Percentiles rank a stretch among this genome's conserved stretches.
Evolutionary conservation across 1,284 basidiomycete genomes (phyloP).

Genomic region (Peniophora sp.): DNA sequence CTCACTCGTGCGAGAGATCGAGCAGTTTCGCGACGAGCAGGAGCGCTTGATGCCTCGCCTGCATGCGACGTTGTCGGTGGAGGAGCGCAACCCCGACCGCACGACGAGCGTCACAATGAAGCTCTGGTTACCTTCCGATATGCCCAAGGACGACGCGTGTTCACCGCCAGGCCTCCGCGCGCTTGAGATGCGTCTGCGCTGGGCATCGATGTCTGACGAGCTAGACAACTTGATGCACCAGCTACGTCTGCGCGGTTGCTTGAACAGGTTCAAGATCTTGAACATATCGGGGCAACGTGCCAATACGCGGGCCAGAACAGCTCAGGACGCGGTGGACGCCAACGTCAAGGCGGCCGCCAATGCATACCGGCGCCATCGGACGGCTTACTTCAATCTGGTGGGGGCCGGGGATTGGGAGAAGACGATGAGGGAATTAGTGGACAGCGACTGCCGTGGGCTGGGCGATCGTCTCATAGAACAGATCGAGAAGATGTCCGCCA

Average conservation of each 20-base stretch:
- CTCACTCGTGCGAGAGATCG: too few relatives aligned
- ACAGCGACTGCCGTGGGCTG: neutral
- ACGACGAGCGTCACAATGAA: too few relatives aligned
- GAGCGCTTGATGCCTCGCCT: too few relatives aligned
- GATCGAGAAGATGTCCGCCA: neutral
- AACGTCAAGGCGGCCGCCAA: neutral
- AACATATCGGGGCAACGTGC: slow-evolving; percentile 2
- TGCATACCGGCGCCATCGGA: neutral
- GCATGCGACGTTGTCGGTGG: too few relatives aligned
- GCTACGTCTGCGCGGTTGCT: neutral
- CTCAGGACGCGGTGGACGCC: slow-evolving; percentile 1
- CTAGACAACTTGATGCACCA: slow-evolving; percentile 1
- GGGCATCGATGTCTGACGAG: neutral
- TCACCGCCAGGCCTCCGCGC: too few relatives aligned
- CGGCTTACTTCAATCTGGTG: neutral
- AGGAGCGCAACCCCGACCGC: too few relatives aligned
- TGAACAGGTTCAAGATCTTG: slow-evolving; percentile 4
- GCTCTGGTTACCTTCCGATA: too few relatives aligned
- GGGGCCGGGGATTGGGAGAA: neutral
- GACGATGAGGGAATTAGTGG: neutral
- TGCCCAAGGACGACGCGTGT: too few relatives aligned
- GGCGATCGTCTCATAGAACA: neutral
- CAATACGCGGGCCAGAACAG: slow-evolving; percentile 1
- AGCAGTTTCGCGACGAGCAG: too few relatives aligned
- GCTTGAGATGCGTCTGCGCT: too few relatives aligned